Evolutionary conservation across 2,329 filamentous ascomycete species (phyloP).

Genomic region (Claviceps quebecensis): DNA sequence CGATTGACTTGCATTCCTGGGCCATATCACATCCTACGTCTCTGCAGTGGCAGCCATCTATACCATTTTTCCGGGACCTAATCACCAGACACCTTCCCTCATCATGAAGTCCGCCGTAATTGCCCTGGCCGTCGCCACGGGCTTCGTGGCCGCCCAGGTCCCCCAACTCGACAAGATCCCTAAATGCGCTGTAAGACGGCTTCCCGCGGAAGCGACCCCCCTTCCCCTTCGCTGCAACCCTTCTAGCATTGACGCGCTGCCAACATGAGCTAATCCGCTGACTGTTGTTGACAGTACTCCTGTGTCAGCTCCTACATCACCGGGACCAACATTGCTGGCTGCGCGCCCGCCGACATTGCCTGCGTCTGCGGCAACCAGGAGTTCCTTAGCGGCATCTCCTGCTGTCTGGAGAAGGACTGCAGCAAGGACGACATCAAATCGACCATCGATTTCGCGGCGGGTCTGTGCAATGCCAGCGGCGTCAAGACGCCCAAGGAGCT

Average conservation of each 20-base stretch:
- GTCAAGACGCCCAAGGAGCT: slow-evolving; percentile 24
- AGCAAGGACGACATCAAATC: slow-evolving; percentile 16
- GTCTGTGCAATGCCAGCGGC: slow-evolving; percentile 23
- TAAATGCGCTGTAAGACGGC: slow-evolving; percentile 14
- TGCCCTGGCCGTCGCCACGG: slow-evolving; percentile 16
- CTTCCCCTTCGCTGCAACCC: background rate
- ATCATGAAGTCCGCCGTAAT: slow-evolving; percentile 23
- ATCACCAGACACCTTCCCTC: background rate
- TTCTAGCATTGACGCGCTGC: no score
- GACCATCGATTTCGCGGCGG: slow-evolving; percentile 23
- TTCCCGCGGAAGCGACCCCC: no score
- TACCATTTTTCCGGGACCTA: background rate
- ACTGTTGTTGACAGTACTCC: slow-evolving; percentile 16
- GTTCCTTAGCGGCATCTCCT: slow-evolving; percentile 27
- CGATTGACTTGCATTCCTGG: background rate
- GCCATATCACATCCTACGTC: background rate
- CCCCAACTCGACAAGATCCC: slow-evolving; percentile 16
- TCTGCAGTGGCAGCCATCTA: background rate
- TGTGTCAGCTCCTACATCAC: slow-evolving; percentile 18
- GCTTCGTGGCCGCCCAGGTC: slow-evolving; percentile 21
- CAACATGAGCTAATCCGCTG: background rate
- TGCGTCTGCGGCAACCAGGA: slow-evolving; percentile 28
- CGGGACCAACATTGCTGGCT: slow-evolving; percentile 22
- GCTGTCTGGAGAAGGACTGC: slow-evolving; percentile 25
- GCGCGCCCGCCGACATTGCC: slow-evolving; percentile 22